Conservation (phyloP, 805 yeast species). For the Candida tallmaniae region DNA sequence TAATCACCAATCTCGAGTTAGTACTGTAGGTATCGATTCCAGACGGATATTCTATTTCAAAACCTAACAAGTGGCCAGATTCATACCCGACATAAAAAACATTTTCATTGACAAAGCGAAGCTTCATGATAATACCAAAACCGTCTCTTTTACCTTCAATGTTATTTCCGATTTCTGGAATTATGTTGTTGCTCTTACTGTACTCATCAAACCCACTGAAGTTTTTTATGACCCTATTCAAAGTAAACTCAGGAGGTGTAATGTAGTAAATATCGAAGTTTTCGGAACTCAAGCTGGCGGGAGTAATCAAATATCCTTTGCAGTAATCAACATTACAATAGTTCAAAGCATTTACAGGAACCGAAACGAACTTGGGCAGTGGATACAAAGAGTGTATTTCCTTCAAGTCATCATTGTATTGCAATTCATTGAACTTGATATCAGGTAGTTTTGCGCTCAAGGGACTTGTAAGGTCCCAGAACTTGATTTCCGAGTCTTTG, state of each 20-base stretch:
- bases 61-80: slow-evolving; percentile 52
- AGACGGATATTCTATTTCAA: slow-evolving; percentile 15
- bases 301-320: slow-evolving; percentile 42
- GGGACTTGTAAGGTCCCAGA: slow-evolving; percentile 35
- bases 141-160: slow-evolving; percentile 19
- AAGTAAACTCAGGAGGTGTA: slow-evolving; percentile 4
- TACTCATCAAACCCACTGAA: slow-evolving; percentile 22
- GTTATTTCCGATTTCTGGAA: slow-evolving; percentile 12
- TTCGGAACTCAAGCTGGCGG: slow-evolving; percentile 62
- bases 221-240: slow-evolving; percentile 28
- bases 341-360: slow-evolving; percentile 72
- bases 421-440: slow-evolving; percentile 10
- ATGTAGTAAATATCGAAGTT: slow-evolving; percentile 58
- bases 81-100: slow-evolving; percentile 58
- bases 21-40: neutral
- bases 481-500: slow-evolving; percentile 51
- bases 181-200: slow-evolving; percentile 4
- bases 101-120: slow-evolving; percentile 32
- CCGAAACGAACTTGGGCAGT: slow-evolving; percentile 23
- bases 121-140: slow-evolving; percentile 66
- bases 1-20: slow-evolving; percentile 15
- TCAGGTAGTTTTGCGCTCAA: slow-evolving; percentile 9
- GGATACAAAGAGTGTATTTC: slow-evolving; percentile 8
- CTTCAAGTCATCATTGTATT: slow-evolving; percentile 22
- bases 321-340: slow-evolving; percentile 58